These are phyloP conservation scores for Pseudisothecium myosuroides DNA, from an alignment of 225 moss, liverwort and hornwort genomes.

Conservation along the genomic window DNA sequence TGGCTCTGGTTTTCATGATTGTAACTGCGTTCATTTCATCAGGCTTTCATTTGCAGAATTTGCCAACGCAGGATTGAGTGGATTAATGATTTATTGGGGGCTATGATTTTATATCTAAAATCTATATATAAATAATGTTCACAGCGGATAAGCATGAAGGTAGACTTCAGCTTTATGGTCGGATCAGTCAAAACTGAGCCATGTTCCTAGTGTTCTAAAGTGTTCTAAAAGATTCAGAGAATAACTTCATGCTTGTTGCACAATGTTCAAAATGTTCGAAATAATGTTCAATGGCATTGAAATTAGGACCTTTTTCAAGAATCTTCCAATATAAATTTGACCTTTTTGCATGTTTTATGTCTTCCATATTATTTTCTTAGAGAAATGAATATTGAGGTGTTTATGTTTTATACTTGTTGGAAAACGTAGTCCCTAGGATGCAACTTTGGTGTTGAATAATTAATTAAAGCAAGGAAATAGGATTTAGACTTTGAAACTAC, in stretches of 20 bases:
- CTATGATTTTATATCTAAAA: background rate
- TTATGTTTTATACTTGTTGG: too few relatives aligned
- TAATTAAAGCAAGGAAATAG: background rate
- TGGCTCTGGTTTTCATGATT: background rate
- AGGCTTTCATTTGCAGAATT: background rate
- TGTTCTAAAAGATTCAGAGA: background rate
- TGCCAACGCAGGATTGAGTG: background rate
- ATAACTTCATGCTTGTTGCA: background rate
- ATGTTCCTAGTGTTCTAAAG: too few relatives aligned
- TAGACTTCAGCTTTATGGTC: too few relatives aligned
- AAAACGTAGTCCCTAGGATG: background rate
- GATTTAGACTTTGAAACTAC: background rate
- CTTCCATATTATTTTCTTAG: too few relatives aligned
- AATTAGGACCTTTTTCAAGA: background rate
- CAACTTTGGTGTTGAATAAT: background rate
- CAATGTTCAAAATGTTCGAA: too few relatives aligned
- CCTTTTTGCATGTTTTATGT: too few relatives aligned
- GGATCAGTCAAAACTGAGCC: background rate
- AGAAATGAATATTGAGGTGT: background rate
- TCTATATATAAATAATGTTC: background rate
- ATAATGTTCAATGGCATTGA: too few relatives aligned
- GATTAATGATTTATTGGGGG: background rate
- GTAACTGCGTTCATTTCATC: background rate
- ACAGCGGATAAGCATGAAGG: too few relatives aligned
- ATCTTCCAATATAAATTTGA: background rate